phyloP scores from a whole-genome alignment of 1,139 yeast genomes.

The Lodderomyces beijingensis region DNA sequence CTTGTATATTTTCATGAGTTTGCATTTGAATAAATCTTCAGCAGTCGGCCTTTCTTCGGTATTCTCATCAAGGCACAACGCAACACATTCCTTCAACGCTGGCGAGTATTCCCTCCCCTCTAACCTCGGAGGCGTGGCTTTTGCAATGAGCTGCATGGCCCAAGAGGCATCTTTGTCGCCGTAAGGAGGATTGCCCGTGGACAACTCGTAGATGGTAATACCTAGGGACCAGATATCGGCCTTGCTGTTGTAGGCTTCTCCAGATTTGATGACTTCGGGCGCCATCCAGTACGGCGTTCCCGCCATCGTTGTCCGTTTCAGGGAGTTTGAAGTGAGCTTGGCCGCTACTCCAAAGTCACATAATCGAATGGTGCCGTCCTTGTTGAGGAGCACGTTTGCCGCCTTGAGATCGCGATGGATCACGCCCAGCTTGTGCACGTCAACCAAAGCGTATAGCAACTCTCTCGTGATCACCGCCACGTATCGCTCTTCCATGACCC shows the following conservation, averaged over 20 bases:
- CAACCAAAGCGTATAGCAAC: constrained; percentile 67
- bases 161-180: constrained; percentile 92
- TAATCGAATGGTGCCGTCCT: constrained; percentile 83
- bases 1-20: constrained; percentile 61
- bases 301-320: constrained; percentile 90
- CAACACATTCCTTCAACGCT: constrained; percentile 79
- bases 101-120: constrained; percentile 86
- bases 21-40: constrained; percentile 73
- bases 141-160: constrained; percentile 91
- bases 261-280: constrained; percentile 95
- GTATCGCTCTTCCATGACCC: constrained; percentile 79
- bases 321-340: constrained; percentile 70
- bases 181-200: constrained; percentile 97
- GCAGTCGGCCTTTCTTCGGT: constrained; percentile 88
- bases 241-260: constrained; percentile 76
- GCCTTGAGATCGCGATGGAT: constrained; percentile 96
- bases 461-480: constrained; percentile 82
- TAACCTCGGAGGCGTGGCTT: constrained; percentile 88
- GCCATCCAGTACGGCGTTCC: constrained; percentile 99
- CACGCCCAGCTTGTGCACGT: constrained; percentile 84
- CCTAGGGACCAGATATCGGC: constrained; percentile 96
- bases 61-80: constrained; percentile 88
- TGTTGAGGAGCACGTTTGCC: constrained; percentile 85
- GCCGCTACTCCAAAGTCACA: constrained; percentile 99
- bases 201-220: constrained; percentile 87